Conservation (phyloP, 495 filamentous ascomycete species). For the Chaetomium tenue region DNA sequence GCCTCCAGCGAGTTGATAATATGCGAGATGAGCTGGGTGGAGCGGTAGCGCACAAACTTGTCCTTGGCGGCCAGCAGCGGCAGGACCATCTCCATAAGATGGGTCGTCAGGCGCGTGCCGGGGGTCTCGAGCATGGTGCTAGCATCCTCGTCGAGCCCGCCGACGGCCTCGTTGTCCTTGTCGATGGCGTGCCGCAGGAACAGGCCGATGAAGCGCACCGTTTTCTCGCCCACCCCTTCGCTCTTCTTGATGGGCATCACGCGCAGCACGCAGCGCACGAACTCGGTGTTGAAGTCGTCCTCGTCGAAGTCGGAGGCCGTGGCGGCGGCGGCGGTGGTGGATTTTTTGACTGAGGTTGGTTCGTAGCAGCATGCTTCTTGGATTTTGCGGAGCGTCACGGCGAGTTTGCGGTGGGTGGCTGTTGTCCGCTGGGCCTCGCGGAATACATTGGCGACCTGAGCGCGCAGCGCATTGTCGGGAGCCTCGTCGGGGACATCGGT, state of each 20-base stretch:
- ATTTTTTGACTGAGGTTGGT: slow-evolving; percentile 53
- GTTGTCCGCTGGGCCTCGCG: slow-evolving; percentile 83
- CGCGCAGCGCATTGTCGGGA: slow-evolving; percentile 66
- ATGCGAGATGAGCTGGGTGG: slow-evolving; percentile 84
- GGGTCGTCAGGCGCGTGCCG: slow-evolving; percentile 67
- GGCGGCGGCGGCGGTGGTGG: slow-evolving; percentile 46
- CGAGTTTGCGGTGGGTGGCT: slow-evolving; percentile 84
- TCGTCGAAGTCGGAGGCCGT: slow-evolving; percentile 63
- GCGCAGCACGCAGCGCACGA: slow-evolving; percentile 75
- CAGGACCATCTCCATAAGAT: slow-evolving; percentile 66
- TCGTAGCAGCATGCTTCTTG: slow-evolving; percentile 89
- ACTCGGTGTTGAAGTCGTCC: slow-evolving; percentile 81
- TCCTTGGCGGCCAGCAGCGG: slow-evolving; percentile 78
- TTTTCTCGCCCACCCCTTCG: slow-evolving; percentile 82
- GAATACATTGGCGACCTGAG: slow-evolving; percentile 75
- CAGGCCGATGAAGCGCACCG: slow-evolving; percentile 77
- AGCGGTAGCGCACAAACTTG: slow-evolving; percentile 85
- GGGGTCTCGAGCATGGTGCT: slow-evolving; percentile 74
- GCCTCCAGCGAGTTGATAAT: slow-evolving; percentile 86
- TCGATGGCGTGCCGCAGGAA: slow-evolving; percentile 81
- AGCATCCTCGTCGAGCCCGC: slow-evolving; percentile 54
- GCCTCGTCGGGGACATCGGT: slow-evolving; percentile 71
- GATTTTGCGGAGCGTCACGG: slow-evolving; percentile 78
- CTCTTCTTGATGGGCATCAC: slow-evolving; percentile 87
- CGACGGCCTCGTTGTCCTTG: slow-evolving; percentile 63